Percentiles rank a stretch among this genome's conserved stretches.
These are phyloP conservation scores for Oryza punctata DNA, from an alignment of 176 grass and related monocot species.

Conservation along the genomic window DNA sequence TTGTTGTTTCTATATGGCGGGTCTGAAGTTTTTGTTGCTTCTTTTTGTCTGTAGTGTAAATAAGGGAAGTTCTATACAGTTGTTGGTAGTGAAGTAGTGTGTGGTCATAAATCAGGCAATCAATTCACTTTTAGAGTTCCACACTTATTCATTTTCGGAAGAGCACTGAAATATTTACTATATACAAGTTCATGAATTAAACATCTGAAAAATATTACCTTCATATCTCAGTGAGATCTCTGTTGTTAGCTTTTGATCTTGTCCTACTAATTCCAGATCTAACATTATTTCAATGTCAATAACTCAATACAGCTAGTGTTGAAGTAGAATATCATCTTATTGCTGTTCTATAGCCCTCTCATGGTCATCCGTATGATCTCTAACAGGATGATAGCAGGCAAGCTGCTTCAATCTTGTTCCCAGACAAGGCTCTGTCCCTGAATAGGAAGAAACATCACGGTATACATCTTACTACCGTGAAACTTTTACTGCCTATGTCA, in stretches of 20 bases:
- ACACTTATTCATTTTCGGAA: background rate
- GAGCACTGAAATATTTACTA: background rate
- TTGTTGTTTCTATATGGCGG: background rate
- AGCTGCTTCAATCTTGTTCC: slow-evolving; percentile 80
- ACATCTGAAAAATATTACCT: background rate
- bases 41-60: background rate
- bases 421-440: slow-evolving; percentile 50
- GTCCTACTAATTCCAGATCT: no score
- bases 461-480: slow-evolving; percentile 37
- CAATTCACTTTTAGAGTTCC: background rate
- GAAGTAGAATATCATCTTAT: background rate
- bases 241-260: slow-evolving; percentile 20
- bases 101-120: background rate
- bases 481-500: background rate
- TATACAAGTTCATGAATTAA: background rate
- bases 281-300: slow-evolving; percentile 1
- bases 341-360: background rate
- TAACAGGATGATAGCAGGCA: slow-evolving; percentile 92
- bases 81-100: background rate
- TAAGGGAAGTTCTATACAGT: background rate
- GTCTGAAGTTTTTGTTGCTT: background rate
- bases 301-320: background rate
- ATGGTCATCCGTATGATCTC: background rate
- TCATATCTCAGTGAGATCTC: slow-evolving; percentile 6
- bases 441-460: slow-evolving; percentile 97